A percentile compares a stretch with the other conserved stretches of the same genome.
These are phyloP conservation scores for Paraphoma chrysanthemicola DNA, from an alignment of 2,329 filamentous ascomycete genomes.

Conservation along the genomic window DNA sequence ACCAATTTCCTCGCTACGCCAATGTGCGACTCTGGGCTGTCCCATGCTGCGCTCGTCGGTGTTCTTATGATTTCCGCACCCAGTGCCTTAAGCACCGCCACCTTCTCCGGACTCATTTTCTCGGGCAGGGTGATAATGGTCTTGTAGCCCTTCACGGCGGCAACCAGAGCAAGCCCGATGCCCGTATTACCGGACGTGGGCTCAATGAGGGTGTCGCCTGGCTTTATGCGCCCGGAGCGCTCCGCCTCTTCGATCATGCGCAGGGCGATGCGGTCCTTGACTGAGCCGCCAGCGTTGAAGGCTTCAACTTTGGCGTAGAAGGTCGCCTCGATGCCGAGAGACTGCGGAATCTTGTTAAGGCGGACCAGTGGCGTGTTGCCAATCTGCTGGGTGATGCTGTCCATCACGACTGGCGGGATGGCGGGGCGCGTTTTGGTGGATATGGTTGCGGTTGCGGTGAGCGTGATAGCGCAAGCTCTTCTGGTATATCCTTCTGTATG, in stretches of 20 bases:
- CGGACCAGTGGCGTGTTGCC: constrained; percentile 95
- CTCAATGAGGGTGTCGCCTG: constrained; percentile 96
- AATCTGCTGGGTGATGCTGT: constrained; percentile 84
- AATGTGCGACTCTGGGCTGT: constrained; percentile 95
- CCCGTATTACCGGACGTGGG: constrained; percentile 98
- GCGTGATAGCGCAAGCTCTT: neutral
- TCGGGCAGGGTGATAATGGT: constrained; percentile 98
- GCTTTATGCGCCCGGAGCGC: constrained; percentile 89
- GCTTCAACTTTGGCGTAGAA: constrained; percentile 92
- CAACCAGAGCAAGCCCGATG: constrained; percentile 92
- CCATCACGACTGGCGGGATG: constrained; percentile 63
- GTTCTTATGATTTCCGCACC: constrained; percentile 98
- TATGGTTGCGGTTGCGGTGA: constrained; percentile 44
- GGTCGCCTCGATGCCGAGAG: constrained; percentile 84
- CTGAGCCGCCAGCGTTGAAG: constrained; percentile 92
- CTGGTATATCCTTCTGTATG: neutral
- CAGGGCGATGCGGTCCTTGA: constrained; percentile 94
- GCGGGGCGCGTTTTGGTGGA: constrained; percentile 57
- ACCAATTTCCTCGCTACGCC: constrained; percentile 88
- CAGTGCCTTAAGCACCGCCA: constrained; percentile 89
- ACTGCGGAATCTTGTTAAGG: constrained; percentile 90
- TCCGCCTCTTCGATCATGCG: constrained; percentile 98
- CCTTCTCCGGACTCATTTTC: constrained; percentile 99
- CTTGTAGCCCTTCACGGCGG: constrained; percentile 95
- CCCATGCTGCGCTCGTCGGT: constrained; percentile 92